phyloP scores from a whole-genome alignment of 129 eudicot species.

The Dittrichia graveolens region DNA sequence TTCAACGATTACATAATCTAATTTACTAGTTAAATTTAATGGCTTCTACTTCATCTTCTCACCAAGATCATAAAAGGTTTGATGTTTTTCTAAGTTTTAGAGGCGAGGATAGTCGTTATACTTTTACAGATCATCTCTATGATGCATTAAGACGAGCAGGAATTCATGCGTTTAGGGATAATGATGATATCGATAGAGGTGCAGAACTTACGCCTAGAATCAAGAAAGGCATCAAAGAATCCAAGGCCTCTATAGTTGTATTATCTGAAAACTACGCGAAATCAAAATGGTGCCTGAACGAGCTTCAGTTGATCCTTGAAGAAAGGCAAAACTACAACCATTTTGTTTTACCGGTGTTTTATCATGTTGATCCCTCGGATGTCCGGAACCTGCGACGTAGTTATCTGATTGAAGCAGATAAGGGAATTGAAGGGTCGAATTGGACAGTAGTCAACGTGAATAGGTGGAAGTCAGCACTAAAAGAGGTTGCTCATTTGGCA shows the following conservation, averaged over 20 bases:
- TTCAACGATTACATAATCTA: too few species aligned
- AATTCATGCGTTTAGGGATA: neutral
- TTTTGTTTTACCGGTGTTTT: neutral
- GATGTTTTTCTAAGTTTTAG: conserved; percentile 4
- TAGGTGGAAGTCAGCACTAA: neutral
- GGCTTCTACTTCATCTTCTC: neutral
- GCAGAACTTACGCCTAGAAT: neutral
- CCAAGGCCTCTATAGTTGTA: neutral
- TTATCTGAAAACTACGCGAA: neutral
- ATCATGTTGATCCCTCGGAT: neutral
- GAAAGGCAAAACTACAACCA: neutral
- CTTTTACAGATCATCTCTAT: conserved; percentile 9
- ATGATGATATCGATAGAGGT: conserved; percentile 11
- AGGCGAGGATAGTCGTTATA: conserved; percentile 3
- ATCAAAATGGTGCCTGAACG: neutral
- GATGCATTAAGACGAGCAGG: neutral
- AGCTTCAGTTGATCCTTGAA: too few species aligned
- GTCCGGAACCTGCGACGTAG: neutral
- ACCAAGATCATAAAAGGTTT: neutral
- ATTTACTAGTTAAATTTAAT: neutral
- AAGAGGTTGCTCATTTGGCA: neutral
- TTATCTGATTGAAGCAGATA: neutral
- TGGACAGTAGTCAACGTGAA: neutral
- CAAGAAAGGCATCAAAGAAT: neutral
- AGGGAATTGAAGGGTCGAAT: neutral